Evolutionary conservation across 257 asterid species (phyloP).

Genomic region (Gentiana dahurica): DNA sequence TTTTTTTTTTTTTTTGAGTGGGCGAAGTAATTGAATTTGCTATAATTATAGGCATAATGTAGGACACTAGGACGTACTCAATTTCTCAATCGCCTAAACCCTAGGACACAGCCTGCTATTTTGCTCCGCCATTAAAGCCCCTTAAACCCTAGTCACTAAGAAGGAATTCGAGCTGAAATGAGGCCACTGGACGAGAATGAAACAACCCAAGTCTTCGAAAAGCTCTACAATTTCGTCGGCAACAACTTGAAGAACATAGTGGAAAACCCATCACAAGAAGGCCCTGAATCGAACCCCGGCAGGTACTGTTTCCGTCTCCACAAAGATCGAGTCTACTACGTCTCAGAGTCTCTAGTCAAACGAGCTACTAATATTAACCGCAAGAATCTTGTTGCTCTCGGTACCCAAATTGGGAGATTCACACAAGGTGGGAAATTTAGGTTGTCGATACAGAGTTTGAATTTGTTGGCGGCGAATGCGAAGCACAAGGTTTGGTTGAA

Average conservation of each 20-base stretch:
- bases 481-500: slow-evolving; percentile 91
- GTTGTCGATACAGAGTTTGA: slow-evolving; percentile 55
- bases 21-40: no score
- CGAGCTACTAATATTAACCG: slow-evolving; percentile 89
- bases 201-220: slow-evolving; percentile 70
- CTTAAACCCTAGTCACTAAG: slow-evolving; percentile 1
- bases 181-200: slow-evolving; percentile 82
- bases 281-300: slow-evolving; percentile 59
- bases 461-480: slow-evolving; percentile 58
- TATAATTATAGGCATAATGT: no score
- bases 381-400: slow-evolving; percentile 55
- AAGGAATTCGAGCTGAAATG: slow-evolving; percentile 17
- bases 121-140: background rate
- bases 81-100: no score
- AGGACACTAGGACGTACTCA: no score
- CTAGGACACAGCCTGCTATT: background rate
- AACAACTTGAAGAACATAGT: slow-evolving; percentile 64
- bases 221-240: slow-evolving; percentile 84
- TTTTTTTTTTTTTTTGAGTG: no score
- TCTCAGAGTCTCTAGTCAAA: slow-evolving; percentile 68
- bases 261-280: slow-evolving; percentile 75
- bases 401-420: slow-evolving; percentile 77
- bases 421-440: slow-evolving; percentile 65
- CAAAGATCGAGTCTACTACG: slow-evolving; percentile 67
- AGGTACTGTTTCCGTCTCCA: slow-evolving; percentile 90